Evolutionary conservation across 208 protist species (phyloP).

Genomic region (Acanthamoeba royreba): DNA sequence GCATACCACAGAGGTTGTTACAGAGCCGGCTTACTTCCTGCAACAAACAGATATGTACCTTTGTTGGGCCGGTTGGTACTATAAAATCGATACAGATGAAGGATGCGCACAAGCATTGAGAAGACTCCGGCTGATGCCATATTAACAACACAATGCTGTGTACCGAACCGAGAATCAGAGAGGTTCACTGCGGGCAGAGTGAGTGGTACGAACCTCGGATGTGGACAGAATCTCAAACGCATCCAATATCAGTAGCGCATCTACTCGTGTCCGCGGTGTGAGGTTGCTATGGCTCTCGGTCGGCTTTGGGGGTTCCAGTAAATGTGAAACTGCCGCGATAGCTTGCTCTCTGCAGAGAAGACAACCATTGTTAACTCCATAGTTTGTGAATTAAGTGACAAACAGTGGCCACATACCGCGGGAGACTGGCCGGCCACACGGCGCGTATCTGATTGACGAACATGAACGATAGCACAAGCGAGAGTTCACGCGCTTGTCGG

Average conservation of each 20-base stretch:
- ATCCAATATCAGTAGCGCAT: not conserved
- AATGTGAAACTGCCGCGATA: not conserved
- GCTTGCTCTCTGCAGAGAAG: not conserved
- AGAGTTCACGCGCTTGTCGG: constrained; percentile 2
- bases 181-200: not conserved
- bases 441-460: constrained; percentile 7
- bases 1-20: not conserved
- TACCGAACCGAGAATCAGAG: not conserved
- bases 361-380: no score
- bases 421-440: not conserved
- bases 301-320: not conserved
- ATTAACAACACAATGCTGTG: not conserved
- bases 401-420: not conserved
- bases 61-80: not conserved
- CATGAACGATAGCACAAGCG: not conserved
- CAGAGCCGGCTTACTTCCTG: not conserved
- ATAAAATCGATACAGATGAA: constrained; percentile 19
- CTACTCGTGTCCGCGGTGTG: not conserved
- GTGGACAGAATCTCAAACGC: not conserved
- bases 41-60: not conserved
- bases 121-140: not conserved
- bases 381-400: no score
- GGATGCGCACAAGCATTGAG: not conserved
- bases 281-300: not conserved
- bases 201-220: not conserved